Percentiles rank a stretch among this genome's conserved stretches.
phyloP scores from a whole-genome alignment of 2,329 filamentous ascomycete genomes.

The Pseudogymnoascus sp. region DNA sequence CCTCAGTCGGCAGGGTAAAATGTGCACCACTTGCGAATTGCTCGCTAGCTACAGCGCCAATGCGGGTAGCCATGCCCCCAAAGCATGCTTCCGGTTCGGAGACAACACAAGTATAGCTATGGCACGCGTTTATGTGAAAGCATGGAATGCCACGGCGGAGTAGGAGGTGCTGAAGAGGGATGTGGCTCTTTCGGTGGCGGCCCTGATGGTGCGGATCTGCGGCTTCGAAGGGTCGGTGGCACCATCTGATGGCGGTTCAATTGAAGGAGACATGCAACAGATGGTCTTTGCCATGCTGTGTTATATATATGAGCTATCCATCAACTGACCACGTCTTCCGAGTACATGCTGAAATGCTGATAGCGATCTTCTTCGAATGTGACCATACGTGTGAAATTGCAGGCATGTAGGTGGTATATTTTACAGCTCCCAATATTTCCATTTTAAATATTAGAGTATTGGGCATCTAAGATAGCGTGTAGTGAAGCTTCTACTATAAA shows the following conservation, averaged over 20 bases:
- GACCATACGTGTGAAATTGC: not conserved
- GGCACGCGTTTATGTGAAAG: not conserved
- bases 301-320: not conserved
- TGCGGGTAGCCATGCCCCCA: not conserved
- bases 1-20: not conserved
- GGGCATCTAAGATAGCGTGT: not conserved
- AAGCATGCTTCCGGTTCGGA: not conserved
- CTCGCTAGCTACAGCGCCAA: not conserved
- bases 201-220: not conserved
- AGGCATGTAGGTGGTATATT: not conserved
- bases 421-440: not conserved
- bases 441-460: not conserved
- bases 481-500: not conserved
- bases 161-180: not conserved
- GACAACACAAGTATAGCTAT: not conserved
- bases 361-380: not conserved
- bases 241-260: not conserved
- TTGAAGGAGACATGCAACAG: not conserved
- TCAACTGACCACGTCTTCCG: not conserved
- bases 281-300: not conserved
- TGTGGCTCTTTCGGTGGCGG: not conserved
- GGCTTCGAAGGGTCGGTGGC: not conserved
- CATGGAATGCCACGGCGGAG: not conserved
- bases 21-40: not conserved
- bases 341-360: not conserved